Conservation (phyloP, 23 red algal species). For the Gracilaria domingensis region DNA sequence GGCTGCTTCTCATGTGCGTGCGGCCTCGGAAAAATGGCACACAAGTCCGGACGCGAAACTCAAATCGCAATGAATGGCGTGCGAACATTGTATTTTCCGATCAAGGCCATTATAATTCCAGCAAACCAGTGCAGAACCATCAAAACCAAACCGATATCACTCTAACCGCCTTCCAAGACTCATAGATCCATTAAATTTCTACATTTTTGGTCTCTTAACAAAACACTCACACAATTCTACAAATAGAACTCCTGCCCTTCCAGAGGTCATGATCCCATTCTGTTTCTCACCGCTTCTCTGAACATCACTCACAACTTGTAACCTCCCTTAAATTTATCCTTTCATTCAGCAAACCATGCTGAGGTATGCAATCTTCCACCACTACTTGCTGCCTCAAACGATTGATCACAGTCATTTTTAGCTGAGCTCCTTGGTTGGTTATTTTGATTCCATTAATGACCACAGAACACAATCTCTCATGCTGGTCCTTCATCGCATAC, state of each 20-base stretch:
- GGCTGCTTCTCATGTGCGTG: too few species aligned
- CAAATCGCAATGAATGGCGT: neutral
- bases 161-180: neutral
- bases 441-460: too few species aligned
- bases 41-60: neutral
- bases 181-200: neutral
- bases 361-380: neutral
- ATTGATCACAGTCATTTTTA: neutral
- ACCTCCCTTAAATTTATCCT: neutral
- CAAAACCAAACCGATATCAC: too few species aligned
- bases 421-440: too few species aligned
- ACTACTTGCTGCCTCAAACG: neutral
- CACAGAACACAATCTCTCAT: too few species aligned
- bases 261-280: neutral
- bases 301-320: neutral
- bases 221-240: too few species aligned
- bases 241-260: too few species aligned
- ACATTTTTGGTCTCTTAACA: neutral
- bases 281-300: too few species aligned
- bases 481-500: neutral
- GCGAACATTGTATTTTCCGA: neutral
- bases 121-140: too few species aligned
- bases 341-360: neutral
- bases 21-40: too few species aligned
- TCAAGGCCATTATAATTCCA: neutral